These are phyloP conservation scores for Blastocladiella emersonii DNA, from an alignment of 371 early-diverging fungal genomes.

Conservation along the genomic window DNA sequence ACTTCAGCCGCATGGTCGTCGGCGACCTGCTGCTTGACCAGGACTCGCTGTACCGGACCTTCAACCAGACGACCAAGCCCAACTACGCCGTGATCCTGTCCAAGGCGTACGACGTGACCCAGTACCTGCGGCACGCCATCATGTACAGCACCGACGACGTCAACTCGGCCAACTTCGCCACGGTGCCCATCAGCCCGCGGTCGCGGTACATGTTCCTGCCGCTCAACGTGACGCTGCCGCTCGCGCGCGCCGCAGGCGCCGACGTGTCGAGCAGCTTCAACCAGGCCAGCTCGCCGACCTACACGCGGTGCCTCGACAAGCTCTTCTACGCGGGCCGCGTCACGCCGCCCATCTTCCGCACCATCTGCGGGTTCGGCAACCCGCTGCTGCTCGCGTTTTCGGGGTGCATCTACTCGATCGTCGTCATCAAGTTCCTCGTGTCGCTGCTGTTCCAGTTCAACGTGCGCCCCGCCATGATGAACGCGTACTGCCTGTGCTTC, in stretches of 20 bases:
- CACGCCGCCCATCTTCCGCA: neutral
- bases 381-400: slow-evolving; percentile 1
- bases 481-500: slow-evolving; percentile 19
- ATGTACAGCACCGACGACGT: neutral
- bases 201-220: neutral
- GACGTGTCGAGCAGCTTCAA: neutral
- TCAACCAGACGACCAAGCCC: neutral
- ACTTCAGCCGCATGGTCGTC: neutral
- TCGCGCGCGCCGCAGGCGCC: neutral
- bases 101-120: slow-evolving; percentile 4
- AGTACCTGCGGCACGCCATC: neutral
- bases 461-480: slow-evolving; percentile 5
- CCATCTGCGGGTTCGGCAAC: neutral
- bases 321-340: slow-evolving; percentile 5
- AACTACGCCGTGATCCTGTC: neutral
- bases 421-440: slow-evolving; percentile 4
- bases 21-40: neutral
- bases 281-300: neutral
- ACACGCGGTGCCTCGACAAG: slow-evolving; percentile 2
- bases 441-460: neutral
- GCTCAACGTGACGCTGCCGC: neutral
- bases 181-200: neutral
- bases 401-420: neutral
- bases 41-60: neutral
- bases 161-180: neutral